Percentiles rank a stretch among this genome's conserved stretches.
phyloP scores from a whole-genome alignment of 1,139 yeast genomes.

The Kodamaea arcana region DNA sequence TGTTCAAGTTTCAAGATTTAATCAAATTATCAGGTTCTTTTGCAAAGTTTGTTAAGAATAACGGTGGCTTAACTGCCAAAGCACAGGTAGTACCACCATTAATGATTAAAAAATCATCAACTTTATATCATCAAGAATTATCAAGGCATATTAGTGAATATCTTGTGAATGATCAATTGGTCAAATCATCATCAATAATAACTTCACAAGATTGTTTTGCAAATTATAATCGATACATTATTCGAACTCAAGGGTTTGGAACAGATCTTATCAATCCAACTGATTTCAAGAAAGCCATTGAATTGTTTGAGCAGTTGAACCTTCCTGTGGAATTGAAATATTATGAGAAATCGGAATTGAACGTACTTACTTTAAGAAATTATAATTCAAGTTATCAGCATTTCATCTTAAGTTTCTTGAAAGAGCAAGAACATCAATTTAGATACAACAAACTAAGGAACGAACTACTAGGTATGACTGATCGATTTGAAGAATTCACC shows the following conservation, averaged over 20 bases:
- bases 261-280: slow-evolving; percentile 28
- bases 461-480: slow-evolving; percentile 18
- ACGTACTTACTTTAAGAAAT: slow-evolving; percentile 27
- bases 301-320: slow-evolving; percentile 25
- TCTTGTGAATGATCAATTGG: slow-evolving; percentile 32
- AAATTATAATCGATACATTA: slow-evolving; percentile 36
- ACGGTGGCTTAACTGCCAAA: slow-evolving; percentile 2
- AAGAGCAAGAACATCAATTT: slow-evolving; percentile 23
- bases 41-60: slow-evolving; percentile 26
- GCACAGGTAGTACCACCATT: slow-evolving; percentile 22
- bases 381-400: slow-evolving; percentile 19
- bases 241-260: slow-evolving; percentile 40
- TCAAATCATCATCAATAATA: slow-evolving; percentile 34
- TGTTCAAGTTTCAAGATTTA: slow-evolving; percentile 75
- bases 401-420: slow-evolving; percentile 22
- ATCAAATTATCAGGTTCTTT: slow-evolving; percentile 52
- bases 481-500: slow-evolving; percentile 22
- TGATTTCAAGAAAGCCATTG: slow-evolving; percentile 32
- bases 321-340: slow-evolving; percentile 31
- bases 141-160: slow-evolving; percentile 52
- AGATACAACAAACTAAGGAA: slow-evolving; percentile 22
- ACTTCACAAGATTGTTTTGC: slow-evolving; percentile 43
- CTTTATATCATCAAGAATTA: slow-evolving; percentile 34
- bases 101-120: slow-evolving; percentile 26
- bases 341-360: slow-evolving; percentile 35